These are phyloP conservation scores for Rosa lucieae DNA, from an alignment of 306 rosid species.

Conservation along the genomic window DNA sequence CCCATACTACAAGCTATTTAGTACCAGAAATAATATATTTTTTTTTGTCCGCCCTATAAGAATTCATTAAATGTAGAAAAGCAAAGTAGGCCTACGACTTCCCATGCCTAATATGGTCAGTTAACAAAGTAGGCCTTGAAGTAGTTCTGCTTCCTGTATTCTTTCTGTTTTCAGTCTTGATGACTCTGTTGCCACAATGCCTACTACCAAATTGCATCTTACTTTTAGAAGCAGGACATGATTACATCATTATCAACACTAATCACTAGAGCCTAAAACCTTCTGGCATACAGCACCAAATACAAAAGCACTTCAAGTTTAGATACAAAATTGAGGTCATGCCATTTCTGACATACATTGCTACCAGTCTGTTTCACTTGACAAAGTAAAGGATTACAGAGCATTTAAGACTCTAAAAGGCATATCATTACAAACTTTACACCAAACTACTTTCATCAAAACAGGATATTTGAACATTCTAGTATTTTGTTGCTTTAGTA, in stretches of 20 bases:
- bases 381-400: not conserved
- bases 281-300: not conserved
- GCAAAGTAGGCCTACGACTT: too few species aligned
- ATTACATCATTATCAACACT: not conserved
- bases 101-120: not conserved
- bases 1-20: too few species aligned
- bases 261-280: not conserved
- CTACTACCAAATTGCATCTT: not conserved
- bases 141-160: not conserved
- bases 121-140: not conserved
- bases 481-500: not conserved
- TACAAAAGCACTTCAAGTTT: not conserved
- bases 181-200: not conserved
- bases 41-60: too few species aligned
- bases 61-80: too few species aligned
- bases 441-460: not conserved
- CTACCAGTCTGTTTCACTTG: not conserved
- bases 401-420: not conserved
- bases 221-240: not conserved
- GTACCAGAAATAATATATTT: too few species aligned
- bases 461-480: not conserved
- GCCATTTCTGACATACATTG: not conserved
- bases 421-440: not conserved
- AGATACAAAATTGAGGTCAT: not conserved
- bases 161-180: not conserved